These are phyloP conservation scores for Pythium vanterpoolii DNA, from an alignment of 352 stramenopile genomes.

Conservation along the genomic window DNA sequence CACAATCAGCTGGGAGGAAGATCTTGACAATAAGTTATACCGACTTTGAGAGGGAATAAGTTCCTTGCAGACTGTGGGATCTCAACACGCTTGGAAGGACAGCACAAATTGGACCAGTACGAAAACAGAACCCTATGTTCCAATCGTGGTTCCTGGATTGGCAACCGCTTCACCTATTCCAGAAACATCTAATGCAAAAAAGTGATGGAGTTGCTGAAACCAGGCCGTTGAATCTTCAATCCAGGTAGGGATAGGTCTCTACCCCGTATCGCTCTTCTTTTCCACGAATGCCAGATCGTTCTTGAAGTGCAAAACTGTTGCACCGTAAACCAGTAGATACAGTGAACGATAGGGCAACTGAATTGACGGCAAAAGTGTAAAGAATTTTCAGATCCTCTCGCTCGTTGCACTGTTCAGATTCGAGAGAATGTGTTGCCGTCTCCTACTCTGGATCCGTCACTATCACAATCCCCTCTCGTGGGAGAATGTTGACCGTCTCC, in stretches of 20 bases:
- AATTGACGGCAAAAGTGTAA: no score
- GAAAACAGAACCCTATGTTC: background rate
- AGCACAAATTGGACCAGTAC: conserved; percentile 12
- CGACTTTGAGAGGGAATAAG: conserved; percentile 14
- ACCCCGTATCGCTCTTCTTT: background rate
- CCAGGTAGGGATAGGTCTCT: background rate
- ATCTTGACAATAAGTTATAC: background rate
- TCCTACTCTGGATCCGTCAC: no score
- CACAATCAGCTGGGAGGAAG: no score
- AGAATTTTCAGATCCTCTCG: no score
- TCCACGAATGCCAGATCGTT: background rate
- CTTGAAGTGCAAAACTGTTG: background rate
- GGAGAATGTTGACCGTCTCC: no score
- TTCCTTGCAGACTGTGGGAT: conserved; percentile 4
- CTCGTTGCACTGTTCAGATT: no score
- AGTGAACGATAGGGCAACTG: no score
- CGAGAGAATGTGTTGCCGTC: no score
- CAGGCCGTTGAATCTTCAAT: conserved; percentile 4
- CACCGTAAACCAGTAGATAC: conserved; percentile 1
- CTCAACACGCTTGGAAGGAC: background rate
- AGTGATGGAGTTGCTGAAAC: background rate
- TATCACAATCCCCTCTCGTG: no score
- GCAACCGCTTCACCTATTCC: background rate
- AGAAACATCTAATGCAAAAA: conserved; percentile 1
- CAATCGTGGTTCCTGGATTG: background rate